These are phyloP conservation scores for Sclerotinia sclerotiorum DNA, from an alignment of 2,329 filamentous ascomycete genomes.

Conservation along the genomic window DNA sequence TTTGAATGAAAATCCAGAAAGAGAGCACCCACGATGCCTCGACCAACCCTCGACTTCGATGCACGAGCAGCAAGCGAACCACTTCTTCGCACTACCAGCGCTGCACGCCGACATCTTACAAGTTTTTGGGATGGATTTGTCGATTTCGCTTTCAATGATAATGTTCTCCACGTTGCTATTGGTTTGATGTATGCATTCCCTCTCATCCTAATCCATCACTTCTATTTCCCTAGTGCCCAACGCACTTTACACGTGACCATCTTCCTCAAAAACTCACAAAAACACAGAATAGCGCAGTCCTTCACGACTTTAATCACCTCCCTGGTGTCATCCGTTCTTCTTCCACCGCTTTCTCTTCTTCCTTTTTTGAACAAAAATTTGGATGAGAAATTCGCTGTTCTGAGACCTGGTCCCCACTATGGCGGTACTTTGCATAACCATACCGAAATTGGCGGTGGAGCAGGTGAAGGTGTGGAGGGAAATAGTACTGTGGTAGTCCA, in stretches of 20 bases:
- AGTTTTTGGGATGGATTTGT: conserved; percentile 63
- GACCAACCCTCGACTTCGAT: conserved; percentile 30
- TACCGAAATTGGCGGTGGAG: conserved; percentile 1
- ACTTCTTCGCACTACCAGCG: conserved; percentile 33
- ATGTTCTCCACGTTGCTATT: conserved; percentile 73
- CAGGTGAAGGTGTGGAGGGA: neutral
- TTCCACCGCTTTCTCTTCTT: conserved; percentile 67
- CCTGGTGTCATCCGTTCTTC: conserved; percentile 68
- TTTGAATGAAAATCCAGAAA: neutral
- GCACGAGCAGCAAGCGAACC: conserved; percentile 30
- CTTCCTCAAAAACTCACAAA: neutral
- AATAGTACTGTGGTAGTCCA: neutral
- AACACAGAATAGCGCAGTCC: conserved; percentile 61
- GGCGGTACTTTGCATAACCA: conserved; percentile 15
- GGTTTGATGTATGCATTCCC: conserved; percentile 60
- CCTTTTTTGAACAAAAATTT: conserved; percentile 70
- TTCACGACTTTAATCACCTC: conserved; percentile 72
- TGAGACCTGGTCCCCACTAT: conserved; percentile 58
- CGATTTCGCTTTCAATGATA: conserved; percentile 72
- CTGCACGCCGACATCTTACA: conserved; percentile 39
- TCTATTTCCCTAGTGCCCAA: neutral
- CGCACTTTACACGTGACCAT: neutral
- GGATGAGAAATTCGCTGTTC: conserved; percentile 70
- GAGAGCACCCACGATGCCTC: conserved; percentile 24
- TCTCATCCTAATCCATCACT: neutral